These are phyloP conservation scores for Casaregolazyma lundiana DNA, from an alignment of 1,139 yeast genomes.

Conservation along the genomic window DNA sequence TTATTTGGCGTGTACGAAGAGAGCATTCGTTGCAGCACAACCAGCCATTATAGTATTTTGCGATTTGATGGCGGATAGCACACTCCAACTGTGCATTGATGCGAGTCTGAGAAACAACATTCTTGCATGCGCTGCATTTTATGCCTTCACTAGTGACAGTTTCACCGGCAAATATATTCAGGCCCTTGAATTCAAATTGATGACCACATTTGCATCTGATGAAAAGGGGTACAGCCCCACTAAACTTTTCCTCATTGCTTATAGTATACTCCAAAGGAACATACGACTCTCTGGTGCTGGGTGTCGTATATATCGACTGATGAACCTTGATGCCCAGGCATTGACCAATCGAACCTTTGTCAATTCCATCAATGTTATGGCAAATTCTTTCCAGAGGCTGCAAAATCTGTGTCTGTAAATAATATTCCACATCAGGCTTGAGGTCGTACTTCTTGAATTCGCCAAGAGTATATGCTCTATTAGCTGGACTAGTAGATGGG, in stretches of 20 bases:
- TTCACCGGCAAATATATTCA: constrained; percentile 11
- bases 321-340: constrained; percentile 73
- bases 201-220: constrained; percentile 63
- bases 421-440: constrained; percentile 70
- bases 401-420: constrained; percentile 81
- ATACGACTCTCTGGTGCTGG: constrained; percentile 42
- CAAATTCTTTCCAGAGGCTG: constrained; percentile 89
- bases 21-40: constrained; percentile 87
- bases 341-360: constrained; percentile 69
- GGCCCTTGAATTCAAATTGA: constrained; percentile 66
- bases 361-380: constrained; percentile 83
- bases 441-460: constrained; percentile 57
- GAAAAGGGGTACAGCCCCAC: constrained; percentile 51
- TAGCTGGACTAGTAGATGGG: constrained; percentile 31
- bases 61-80: constrained; percentile 62
- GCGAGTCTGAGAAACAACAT: constrained; percentile 47
- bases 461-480: constrained; percentile 72
- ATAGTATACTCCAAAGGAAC: constrained; percentile 79
- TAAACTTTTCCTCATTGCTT: constrained; percentile 77
- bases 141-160: constrained; percentile 31
- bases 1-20: constrained; percentile 72
- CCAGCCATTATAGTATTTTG: constrained; percentile 82
- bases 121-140: constrained; percentile 56
- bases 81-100: constrained; percentile 70
- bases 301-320: constrained; percentile 45